These are phyloP conservation scores for Phytophthora syringae DNA, from an alignment of 352 stramenopile genomes.

Conservation along the genomic window DNA sequence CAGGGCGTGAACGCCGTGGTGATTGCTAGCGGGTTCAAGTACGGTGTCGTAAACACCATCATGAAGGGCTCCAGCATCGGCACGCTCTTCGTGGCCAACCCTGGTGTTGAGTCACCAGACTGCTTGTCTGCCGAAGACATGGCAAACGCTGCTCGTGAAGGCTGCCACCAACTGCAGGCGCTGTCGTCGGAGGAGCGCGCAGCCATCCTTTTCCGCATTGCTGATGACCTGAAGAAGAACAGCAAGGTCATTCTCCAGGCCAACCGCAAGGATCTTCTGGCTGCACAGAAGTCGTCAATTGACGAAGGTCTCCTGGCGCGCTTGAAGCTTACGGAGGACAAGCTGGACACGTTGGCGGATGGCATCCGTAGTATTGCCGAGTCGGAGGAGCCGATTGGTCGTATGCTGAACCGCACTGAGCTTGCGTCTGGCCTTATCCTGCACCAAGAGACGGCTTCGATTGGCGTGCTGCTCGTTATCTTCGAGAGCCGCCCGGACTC, in stretches of 20 bases:
- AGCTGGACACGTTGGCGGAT: slow-evolving; percentile 95
- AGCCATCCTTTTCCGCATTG: slow-evolving; percentile 90
- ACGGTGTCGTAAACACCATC: slow-evolving; percentile 92
- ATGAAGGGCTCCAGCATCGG: slow-evolving; percentile 83
- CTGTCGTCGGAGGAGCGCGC: slow-evolving; percentile 88
- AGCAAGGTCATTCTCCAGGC: slow-evolving; percentile 90
- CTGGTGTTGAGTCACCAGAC: slow-evolving; percentile 43
- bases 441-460: slow-evolving; percentile 94
- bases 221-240: slow-evolving; percentile 81
- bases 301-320: slow-evolving; percentile 77
- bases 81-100: slow-evolving; percentile 87
- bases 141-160: slow-evolving; percentile 81
- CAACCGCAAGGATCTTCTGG: slow-evolving; percentile 93
- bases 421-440: slow-evolving; percentile 92
- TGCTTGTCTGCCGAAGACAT: slow-evolving; percentile 73
- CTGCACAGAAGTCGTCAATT: slow-evolving; percentile 67
- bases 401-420: slow-evolving; percentile 87
- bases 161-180: slow-evolving; percentile 89
- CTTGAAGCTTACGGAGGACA: slow-evolving; percentile 91
- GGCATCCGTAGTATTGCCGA: slow-evolving; percentile 94
- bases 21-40: slow-evolving; percentile 94
- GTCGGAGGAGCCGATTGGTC: slow-evolving; percentile 76
- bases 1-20: slow-evolving; percentile 92
- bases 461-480: slow-evolving; percentile 98
- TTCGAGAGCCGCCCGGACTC: slow-evolving; percentile 98